Base-by-base conservation (phyloP, 257 asterid genomes). In the Penstemon eatonii region DNA sequence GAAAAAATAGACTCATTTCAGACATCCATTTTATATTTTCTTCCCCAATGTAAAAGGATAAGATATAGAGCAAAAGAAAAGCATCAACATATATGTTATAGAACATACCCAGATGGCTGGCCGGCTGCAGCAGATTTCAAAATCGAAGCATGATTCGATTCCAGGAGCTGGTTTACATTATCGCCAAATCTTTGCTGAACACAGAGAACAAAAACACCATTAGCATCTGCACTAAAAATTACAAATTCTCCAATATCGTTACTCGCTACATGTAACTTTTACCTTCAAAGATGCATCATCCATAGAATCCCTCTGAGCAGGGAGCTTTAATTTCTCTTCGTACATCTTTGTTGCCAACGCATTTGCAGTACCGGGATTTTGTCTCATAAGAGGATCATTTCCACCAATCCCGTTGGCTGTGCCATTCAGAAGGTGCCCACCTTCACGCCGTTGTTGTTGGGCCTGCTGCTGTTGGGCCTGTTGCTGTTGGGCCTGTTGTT, bases 241-340 rank as follows among this genome's bases (percentile, higher is more conserved):
- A 4, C 60, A 49, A 38, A 45, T 62, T 51, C 62, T 58, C 63
- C 59, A 19, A 33, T 37, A 6, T 43, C 60, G 62, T 8, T 25
- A 67, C 15, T 43, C 60, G 62, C 5, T 25, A 67, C 15, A 69
- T 18, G 46, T 53, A 62, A 47, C 19, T 3, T 5, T 44, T 79
- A 90, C 99, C 99, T 94, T 94, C 75, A 91, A 71, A 47, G 96
- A 82, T 39, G 91, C 88, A 85, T 91, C 99, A 6, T 91, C 99
- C 81, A 89, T 66, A 56, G 96, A 86, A 70, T 85, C 95, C 83
- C 96, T 89, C 80, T 83, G 97, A 64, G 63, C 83, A 3, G 97
- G 96, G 41, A 79, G 77, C 82, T 92, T 92, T 63, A 94, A 66
- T 72, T 89, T 85, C 75, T 94, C 96, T 71, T 91, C 99, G 3